Conservation (phyloP, 2,329 filamentous ascomycete genomes). For the Xylariaceae sp. region DNA sequence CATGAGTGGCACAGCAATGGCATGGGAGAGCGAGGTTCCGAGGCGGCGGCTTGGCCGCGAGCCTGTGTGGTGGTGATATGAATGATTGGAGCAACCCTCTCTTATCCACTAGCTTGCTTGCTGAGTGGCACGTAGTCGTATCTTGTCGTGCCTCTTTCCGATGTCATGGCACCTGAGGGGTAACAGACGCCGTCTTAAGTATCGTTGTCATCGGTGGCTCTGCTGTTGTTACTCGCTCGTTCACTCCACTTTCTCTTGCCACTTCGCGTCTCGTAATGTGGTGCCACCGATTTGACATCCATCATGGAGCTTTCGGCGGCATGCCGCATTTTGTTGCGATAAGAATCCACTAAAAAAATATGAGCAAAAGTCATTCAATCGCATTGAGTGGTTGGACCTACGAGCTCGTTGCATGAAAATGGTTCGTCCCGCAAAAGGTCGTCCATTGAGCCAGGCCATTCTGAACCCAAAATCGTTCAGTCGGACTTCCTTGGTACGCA, state of each 20-base stretch:
- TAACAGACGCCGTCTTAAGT: not conserved
- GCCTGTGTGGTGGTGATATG: not conserved
- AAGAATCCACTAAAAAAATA: slow-evolving; percentile 70
- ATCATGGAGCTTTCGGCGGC: slow-evolving; percentile 69
- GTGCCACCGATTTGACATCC: slow-evolving; percentile 66
- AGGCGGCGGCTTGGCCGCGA: not conserved
- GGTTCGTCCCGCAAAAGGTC: slow-evolving; percentile 80
- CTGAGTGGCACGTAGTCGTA: not conserved
- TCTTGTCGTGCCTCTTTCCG: not conserved
- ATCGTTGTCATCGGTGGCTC: slow-evolving; percentile 31
- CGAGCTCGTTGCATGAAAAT: slow-evolving; percentile 86
- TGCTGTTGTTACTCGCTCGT: slow-evolving; percentile 41
- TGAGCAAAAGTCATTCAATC: slow-evolving; percentile 16
- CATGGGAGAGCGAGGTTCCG: not conserved
- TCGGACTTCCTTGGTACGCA: slow-evolving; percentile 76
- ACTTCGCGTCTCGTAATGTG: slow-evolving; percentile 82
- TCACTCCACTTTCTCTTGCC: slow-evolving; percentile 76
- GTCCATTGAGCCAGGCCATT: slow-evolving; percentile 94
- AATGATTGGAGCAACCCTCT: not conserved
- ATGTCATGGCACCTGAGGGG: not conserved
- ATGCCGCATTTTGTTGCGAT: slow-evolving; percentile 56
- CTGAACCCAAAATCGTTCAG: slow-evolving; percentile 90
- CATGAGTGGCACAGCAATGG: not conserved
- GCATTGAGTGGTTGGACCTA: slow-evolving; percentile 48
- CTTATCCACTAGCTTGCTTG: not conserved